Conservation (phyloP, 352 stramenopile genomes). For the Pythium chondricola region DNA sequence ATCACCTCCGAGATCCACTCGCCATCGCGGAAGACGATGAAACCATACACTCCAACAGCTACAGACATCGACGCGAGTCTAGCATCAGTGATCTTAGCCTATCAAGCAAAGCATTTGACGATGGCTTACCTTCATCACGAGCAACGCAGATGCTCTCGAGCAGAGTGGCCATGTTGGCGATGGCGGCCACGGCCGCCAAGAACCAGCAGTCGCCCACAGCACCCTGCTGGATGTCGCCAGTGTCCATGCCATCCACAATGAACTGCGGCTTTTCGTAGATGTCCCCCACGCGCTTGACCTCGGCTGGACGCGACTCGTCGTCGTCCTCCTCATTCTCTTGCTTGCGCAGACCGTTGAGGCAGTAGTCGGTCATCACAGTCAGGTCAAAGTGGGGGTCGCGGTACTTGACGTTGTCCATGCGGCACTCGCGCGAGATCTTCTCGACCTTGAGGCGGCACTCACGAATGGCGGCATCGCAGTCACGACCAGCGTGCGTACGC, state of each 20-base stretch:
- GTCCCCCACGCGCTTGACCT: constrained; percentile 25
- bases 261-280: constrained; percentile 35
- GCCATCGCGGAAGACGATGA: constrained; percentile 48
- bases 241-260: constrained; percentile 48
- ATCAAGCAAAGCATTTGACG: neutral
- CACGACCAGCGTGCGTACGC: constrained; percentile 22
- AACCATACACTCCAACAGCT: constrained; percentile 42
- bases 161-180: constrained; percentile 54
- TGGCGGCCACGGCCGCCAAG: constrained; percentile 60
- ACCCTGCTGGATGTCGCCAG: constrained; percentile 67
- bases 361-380: constrained; percentile 12
- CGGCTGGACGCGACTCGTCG: constrained; percentile 2
- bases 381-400: constrained; percentile 39
- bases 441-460: constrained; percentile 31
- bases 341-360: constrained; percentile 23
- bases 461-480: constrained; percentile 25
- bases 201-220: constrained; percentile 79
- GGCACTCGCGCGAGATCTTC: constrained; percentile 35
- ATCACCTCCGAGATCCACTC: constrained; percentile 42
- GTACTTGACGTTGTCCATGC: constrained; percentile 39
- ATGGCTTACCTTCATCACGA: constrained; percentile 19
- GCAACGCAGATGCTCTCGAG: constrained; percentile 61
- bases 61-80: neutral
- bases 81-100: neutral
- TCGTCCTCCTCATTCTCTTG: constrained; percentile 12